Percentiles rank a stretch among this genome's conserved stretches.
Conservation (phyloP, 2,329 filamentous ascomycete genomes). For the Leptosphaerulina australis region DNA sequence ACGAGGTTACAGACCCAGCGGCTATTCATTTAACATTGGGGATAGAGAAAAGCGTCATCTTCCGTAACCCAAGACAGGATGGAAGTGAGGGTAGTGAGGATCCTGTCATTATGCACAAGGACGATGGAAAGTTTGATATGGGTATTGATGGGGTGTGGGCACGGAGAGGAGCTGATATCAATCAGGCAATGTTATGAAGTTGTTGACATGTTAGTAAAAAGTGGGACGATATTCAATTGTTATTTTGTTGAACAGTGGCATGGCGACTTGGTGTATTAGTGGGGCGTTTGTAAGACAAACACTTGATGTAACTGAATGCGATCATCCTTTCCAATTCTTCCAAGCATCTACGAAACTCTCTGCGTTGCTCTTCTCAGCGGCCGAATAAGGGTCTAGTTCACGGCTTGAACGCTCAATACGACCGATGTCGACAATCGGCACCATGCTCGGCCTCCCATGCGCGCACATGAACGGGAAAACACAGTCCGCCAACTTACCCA, state of each 20-base stretch:
- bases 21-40: slow-evolving; percentile 20
- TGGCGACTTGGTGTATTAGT: too few species aligned
- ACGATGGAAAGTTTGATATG: slow-evolving; percentile 20
- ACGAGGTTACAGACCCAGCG: slow-evolving; percentile 11
- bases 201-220: too few species aligned
- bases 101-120: slow-evolving; percentile 13
- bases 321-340: slow-evolving; percentile 10
- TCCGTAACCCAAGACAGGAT: slow-evolving; percentile 7
- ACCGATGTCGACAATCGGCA: slow-evolving; percentile 50
- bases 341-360: slow-evolving; percentile 11
- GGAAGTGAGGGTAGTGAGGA: slow-evolving; percentile 8
- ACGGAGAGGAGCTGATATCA: slow-evolving; percentile 15
- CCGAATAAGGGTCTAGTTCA: neutral
- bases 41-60: slow-evolving; percentile 16
- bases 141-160: slow-evolving; percentile 18
- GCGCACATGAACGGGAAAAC: slow-evolving; percentile 83
- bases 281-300: neutral
- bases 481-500: slow-evolving; percentile 65
- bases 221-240: too few species aligned
- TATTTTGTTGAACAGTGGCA: too few species aligned
- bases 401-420: neutral
- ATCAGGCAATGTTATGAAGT: slow-evolving; percentile 11
- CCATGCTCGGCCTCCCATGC: slow-evolving; percentile 67
- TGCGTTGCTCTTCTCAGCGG: neutral
- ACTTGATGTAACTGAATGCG: neutral